Evolutionary conservation across 768 basidiomycete species (phyloP).

Genomic region (Gautieria morchelliformis): DNA sequence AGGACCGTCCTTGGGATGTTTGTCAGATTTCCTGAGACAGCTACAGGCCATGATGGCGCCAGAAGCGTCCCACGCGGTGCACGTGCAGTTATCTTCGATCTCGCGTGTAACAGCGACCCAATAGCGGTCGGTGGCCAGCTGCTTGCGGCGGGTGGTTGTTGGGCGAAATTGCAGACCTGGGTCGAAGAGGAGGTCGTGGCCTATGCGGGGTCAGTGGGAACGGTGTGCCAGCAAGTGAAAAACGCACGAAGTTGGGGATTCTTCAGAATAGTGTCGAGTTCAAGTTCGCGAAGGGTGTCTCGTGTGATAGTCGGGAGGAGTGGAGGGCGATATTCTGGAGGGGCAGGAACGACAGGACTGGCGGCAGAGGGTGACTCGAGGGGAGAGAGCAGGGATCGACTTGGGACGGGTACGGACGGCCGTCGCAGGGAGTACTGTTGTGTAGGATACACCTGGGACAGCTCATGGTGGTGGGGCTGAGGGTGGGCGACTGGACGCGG

Average conservation of each 20-base stretch:
- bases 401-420: background rate
- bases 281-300: constrained; percentile 74
- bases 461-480: no score
- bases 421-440: background rate
- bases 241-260: constrained; percentile 86
- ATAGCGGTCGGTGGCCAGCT: constrained; percentile 66
- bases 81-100: constrained; percentile 74
- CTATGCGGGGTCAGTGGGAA: constrained; percentile 27
- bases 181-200: constrained; percentile 87
- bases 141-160: constrained; percentile 62
- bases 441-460: no score
- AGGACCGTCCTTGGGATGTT: constrained; percentile 19
- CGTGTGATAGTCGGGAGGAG: constrained; percentile 71
- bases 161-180: constrained; percentile 76
- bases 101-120: constrained; percentile 78
- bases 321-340: constrained; percentile 30
- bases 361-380: background rate
- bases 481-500: background rate
- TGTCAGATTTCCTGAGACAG: constrained; percentile 23
- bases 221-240: constrained; percentile 6
- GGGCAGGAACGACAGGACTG: background rate
- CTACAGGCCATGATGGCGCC: constrained; percentile 31
- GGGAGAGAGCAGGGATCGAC: background rate
- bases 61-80: constrained; percentile 59
- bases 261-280: constrained; percentile 74